Conservation (phyloP, 148 eudicot species). For the Linanthus parryae region DNA sequence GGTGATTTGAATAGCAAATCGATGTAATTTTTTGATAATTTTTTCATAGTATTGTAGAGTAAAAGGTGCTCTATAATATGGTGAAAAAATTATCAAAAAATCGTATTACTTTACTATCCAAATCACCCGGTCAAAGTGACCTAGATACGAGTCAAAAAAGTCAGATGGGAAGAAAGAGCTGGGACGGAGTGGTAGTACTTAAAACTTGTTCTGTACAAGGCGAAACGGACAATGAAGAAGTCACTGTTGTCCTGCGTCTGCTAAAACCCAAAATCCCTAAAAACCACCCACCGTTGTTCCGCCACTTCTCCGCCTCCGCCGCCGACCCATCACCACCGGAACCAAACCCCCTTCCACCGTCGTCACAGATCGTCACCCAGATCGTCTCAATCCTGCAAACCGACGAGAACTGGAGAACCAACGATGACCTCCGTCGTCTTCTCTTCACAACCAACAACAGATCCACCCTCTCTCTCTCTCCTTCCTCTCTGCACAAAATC, state of each 20-base stretch:
- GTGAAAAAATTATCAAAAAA: too few relatives aligned
- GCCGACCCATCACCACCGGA: conserved; percentile 11
- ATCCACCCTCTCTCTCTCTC: conserved; percentile 29
- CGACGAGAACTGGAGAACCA: conserved; percentile 31
- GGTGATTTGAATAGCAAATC: too few relatives aligned
- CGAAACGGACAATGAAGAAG: too few relatives aligned
- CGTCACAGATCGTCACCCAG: conserved; percentile 14
- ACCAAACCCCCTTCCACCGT: conserved; percentile 12
- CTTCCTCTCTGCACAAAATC: conserved; percentile 22
- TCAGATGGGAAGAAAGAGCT: too few relatives aligned
- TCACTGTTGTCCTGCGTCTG: conserved; percentile 17
- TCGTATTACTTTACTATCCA: too few relatives aligned
- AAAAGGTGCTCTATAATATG: too few relatives aligned
- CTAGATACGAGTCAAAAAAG: too few relatives aligned
- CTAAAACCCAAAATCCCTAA: conserved; percentile 20
- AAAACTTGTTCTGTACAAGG: too few relatives aligned
- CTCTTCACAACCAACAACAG: conserved; percentile 22
- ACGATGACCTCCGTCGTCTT: conserved; percentile 19
- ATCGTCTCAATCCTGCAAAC: conserved; percentile 34
- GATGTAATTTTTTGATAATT: too few relatives aligned
- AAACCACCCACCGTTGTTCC: conserved; percentile 20
- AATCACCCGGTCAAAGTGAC: too few relatives aligned
- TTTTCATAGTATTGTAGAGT: too few relatives aligned
- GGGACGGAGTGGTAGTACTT: too few relatives aligned
- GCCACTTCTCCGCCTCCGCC: conserved; percentile 23